Conservation (phyloP, 257 asterid species). For the Jacaranda mimosifolia region DNA sequence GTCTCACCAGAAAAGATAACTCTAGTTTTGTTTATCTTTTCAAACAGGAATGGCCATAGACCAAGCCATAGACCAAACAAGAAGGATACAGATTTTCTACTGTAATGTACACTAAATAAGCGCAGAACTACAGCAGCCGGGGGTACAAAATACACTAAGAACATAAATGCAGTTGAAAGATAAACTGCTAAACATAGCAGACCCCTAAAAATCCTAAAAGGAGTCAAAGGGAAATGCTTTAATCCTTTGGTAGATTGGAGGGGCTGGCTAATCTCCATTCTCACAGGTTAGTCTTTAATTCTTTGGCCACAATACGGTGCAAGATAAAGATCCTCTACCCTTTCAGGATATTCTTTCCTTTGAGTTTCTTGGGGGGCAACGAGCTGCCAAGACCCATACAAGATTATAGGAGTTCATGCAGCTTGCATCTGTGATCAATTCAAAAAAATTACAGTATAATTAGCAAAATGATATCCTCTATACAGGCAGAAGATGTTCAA, state of each 20-base stretch:
- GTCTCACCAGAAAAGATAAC: constrained; percentile 85
- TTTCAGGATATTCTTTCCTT: constrained; percentile 19
- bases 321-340: constrained; percentile 25
- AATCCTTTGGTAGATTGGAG: constrained; percentile 49
- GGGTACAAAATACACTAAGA: constrained; percentile 73
- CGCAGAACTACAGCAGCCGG: constrained; percentile 62
- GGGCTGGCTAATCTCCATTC: constrained; percentile 52
- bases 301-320: constrained; percentile 14
- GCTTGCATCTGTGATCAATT: constrained; percentile 40
- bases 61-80: constrained; percentile 89
- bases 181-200: constrained; percentile 63
- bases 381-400: constrained; percentile 27
- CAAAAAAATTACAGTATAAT: neutral
- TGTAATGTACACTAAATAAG: constrained; percentile 70
- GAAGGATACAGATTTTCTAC: constrained; percentile 74
- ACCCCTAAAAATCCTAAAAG: constrained; percentile 71
- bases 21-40: constrained; percentile 80
- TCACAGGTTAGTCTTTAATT: constrained; percentile 14
- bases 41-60: constrained; percentile 93
- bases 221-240: constrained; percentile 74
- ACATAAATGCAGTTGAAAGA: constrained; percentile 75
- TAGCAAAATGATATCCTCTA: neutral
- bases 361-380: constrained; percentile 16
- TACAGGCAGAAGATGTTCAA: neutral
- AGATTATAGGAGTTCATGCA: constrained; percentile 15